Percentiles rank a stretch among this genome's conserved stretches.
Conservation (phyloP, 176 grass and related monocot genomes). For the Hordeum vulgare region DNA sequence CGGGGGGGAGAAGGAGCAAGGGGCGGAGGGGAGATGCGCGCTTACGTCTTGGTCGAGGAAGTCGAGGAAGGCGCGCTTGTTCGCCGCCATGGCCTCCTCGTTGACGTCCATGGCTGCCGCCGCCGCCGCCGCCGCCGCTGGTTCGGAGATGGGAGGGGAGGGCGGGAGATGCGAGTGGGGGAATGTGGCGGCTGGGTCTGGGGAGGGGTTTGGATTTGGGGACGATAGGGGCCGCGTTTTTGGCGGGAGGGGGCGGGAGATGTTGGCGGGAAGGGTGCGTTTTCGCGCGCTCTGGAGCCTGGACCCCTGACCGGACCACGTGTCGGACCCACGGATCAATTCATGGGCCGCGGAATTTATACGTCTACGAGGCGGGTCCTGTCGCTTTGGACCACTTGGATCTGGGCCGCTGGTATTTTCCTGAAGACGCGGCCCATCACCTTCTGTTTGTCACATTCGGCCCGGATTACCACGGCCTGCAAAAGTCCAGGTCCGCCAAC, state of each 20-base stretch:
- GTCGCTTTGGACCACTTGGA: neutral
- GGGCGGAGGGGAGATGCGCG: neutral
- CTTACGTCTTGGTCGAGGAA: constrained; percentile 92
- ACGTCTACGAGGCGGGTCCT: neutral
- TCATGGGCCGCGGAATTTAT: neutral
- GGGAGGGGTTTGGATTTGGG: constrained; percentile 9
- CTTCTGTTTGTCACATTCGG: neutral
- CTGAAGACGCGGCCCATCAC: neutral
- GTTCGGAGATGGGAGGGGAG: neutral
- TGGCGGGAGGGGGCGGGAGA: constrained; percentile 28
- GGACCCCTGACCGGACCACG: neutral
- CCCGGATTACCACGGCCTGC: neutral
- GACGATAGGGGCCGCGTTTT: neutral
- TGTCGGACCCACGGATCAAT: neutral
- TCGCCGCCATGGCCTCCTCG: constrained; percentile 91
- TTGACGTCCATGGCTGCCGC: constrained; percentile 81
- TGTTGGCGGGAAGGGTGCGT: constrained; percentile 18
- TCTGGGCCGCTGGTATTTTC: too few relatives aligned
- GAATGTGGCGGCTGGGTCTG: neutral
- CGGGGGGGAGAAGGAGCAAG: neutral
- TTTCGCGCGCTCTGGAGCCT: constrained; percentile 34
- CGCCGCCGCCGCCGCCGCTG: neutral
- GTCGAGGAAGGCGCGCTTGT: constrained; percentile 79
- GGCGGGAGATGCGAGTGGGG: neutral
- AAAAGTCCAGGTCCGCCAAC: too few relatives aligned